Evolutionary conservation across 129 eudicot species (phyloP), one percentile per base, ranked within the genome.

Genomic region (Scalesia atractyloides): DNA sequence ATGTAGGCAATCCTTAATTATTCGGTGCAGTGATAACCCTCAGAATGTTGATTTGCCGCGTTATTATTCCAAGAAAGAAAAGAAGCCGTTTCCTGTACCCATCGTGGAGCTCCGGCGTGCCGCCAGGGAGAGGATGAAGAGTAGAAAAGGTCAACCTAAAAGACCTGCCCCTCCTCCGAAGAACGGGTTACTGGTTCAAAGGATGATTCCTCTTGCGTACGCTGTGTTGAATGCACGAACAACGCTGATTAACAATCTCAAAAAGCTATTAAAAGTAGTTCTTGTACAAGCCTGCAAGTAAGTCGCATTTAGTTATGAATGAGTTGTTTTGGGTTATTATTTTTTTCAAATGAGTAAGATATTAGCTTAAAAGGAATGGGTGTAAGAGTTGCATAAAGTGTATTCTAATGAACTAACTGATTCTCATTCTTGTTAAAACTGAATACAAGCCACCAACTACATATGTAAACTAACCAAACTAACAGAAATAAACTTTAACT

Each of bases 31-130:
- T 24, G 65, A 74, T 79, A 91, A 89, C 24, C 98, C 98, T 62
- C 99, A 95, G 69, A 95, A 95, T 84, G 84, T 94, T 57, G 99
- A 95, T 82, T 86, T 95, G 34, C 99, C 99, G 70, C 96, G 86
- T 50, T 84, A 86, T 41, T 83, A 74, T 72, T 83, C 96, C 41
- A 95, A 80, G 70, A 94, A 76, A 75, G 96, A 90, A 80, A 95
- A 95, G 64, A 90, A 90, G 80, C 99, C 99, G 0, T 95, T 90
- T 67, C 97, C 97, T 10, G 78, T 86, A 74, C 97, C 99, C 53
- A 83, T 95, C 36, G 86, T 95, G 51, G 97, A 95, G 80, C 81
- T 95, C 68, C 83, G 99, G 75, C 85, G 99, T 75, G 86, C 84
- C 60, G 97, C 99, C 69, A 83, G 99, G 73, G 89, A 90, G 87